These are phyloP conservation scores for Astragalus membranaceus DNA, from an alignment of 306 rosid species.

Conservation along the genomic window DNA sequence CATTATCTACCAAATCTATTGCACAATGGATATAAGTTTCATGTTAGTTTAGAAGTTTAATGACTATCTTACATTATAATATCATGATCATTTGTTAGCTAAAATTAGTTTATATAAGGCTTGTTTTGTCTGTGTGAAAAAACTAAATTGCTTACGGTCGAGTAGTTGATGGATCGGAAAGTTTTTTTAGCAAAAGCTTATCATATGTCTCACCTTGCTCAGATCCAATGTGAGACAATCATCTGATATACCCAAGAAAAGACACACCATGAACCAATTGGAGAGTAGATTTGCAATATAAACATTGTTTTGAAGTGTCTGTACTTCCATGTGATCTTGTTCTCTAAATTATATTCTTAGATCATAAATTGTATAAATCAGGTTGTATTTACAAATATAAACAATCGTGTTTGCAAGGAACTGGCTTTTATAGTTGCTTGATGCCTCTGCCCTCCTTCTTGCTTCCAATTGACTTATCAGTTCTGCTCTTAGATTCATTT, in stretches of 20 bases:
- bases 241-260: constrained; percentile 51
- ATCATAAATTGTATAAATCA: background rate
- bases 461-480: constrained; percentile 92
- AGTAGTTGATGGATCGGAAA: constrained; percentile 86
- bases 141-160: constrained; percentile 59
- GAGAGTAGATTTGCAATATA: background rate
- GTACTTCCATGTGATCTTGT: too few species aligned
- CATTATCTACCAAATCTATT: constrained; percentile 51
- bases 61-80: too few species aligned
- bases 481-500: constrained; percentile 95
- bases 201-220: constrained; percentile 63
- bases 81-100: background rate
- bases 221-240: constrained; percentile 90
- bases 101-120: background rate
- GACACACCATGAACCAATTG: constrained; percentile 2
- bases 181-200: background rate
- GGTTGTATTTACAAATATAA: background rate
- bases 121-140: constrained; percentile 33
- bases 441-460: constrained; percentile 96
- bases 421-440: constrained; percentile 94
- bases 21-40: constrained; percentile 31
- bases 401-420: constrained; percentile 96
- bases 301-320: too few species aligned
- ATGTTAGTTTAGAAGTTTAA: background rate
- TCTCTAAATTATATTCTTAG: too few species aligned